A percentile compares a stretch with the other conserved stretches of the same genome.
Evolutionary conservation across 169 alveolate species (phyloP).

Genomic region (Blepharisma undulans): DNA sequence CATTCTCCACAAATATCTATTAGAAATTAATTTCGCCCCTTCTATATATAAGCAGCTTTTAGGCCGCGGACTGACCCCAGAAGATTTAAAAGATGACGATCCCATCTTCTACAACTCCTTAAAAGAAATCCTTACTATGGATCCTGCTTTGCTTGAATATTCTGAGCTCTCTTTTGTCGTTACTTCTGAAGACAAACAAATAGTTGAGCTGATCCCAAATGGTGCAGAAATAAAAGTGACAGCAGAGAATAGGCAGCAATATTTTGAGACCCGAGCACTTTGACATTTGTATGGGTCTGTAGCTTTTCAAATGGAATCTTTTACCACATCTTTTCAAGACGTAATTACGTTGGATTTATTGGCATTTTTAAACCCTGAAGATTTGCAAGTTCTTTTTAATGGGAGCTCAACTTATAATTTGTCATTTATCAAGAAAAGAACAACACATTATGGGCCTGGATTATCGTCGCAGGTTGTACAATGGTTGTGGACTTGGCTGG

Average conservation of each 20-base stretch:
- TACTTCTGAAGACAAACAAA: background rate
- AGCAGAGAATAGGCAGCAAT: background rate
- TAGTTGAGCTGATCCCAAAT: background rate
- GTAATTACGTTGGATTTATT: background rate
- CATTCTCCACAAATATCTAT: background rate
- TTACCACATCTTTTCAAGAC: background rate
- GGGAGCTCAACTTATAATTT: background rate
- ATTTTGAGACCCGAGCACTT: background rate
- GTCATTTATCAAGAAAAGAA: background rate
- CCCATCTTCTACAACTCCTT: background rate
- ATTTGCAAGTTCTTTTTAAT: background rate
- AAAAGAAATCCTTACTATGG: background rate
- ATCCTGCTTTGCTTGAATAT: background rate
- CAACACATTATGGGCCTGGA: background rate
- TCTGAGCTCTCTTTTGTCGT: background rate
- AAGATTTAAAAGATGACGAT: constrained; percentile 2
- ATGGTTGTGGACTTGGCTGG: constrained; percentile 20
- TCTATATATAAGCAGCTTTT: background rate
- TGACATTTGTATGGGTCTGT: background rate
- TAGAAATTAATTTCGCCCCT: constrained; percentile 21
- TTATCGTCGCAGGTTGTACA: background rate
- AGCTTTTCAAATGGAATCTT: background rate
- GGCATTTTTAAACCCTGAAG: background rate
- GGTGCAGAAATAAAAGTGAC: background rate
- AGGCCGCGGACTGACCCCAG: background rate